A percentile compares a stretch with the other conserved stretches of the same genome.
These are phyloP conservation scores for Magnusiomyces tetraspermus DNA, from an alignment of 1,139 yeast species.

Conservation along the genomic window DNA sequence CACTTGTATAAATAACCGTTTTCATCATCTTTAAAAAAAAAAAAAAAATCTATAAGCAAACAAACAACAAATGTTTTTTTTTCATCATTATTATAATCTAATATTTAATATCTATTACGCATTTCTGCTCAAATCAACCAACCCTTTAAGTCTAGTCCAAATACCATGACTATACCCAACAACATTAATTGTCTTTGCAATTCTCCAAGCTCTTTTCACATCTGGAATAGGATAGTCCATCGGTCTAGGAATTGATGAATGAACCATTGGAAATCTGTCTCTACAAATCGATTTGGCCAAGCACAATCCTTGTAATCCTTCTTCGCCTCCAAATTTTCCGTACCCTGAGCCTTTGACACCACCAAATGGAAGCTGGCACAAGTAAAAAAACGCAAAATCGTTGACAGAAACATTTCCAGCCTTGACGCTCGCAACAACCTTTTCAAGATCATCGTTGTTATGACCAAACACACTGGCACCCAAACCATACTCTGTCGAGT, in stretches of 20 bases:
- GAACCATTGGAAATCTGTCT: constrained; percentile 66
- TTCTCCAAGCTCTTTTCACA: constrained; percentile 76
- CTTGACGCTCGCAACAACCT: constrained; percentile 52
- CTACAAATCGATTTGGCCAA: constrained; percentile 75
- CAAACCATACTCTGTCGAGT: constrained; percentile 79
- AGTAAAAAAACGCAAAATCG: constrained; percentile 92
- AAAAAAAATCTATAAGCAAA: no score
- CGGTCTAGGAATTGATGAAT: constrained; percentile 76
- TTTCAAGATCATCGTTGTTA: constrained; percentile 43
- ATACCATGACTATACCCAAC: constrained; percentile 71
- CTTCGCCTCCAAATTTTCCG: constrained; percentile 96
- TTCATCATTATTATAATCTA: no score
- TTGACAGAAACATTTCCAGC: constrained; percentile 93
- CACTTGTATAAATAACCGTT: no score
- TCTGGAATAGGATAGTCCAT: constrained; percentile 84
- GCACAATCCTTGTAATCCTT: constrained; percentile 85
- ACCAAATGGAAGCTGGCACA: constrained; percentile 94
- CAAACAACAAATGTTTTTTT: no score
- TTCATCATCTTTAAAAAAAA: no score
- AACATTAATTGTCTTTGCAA: constrained; percentile 69
- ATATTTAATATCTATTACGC: constrained; percentile 5
- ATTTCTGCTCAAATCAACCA: constrained; percentile 34
- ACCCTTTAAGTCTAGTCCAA: constrained; percentile 56
- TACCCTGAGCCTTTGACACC: constrained; percentile 89
- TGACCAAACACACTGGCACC: constrained; percentile 83